Base-by-base conservation (phyloP, 2,329 filamentous ascomycete genomes). In the Pseudogymnoascus sp. region DNA sequence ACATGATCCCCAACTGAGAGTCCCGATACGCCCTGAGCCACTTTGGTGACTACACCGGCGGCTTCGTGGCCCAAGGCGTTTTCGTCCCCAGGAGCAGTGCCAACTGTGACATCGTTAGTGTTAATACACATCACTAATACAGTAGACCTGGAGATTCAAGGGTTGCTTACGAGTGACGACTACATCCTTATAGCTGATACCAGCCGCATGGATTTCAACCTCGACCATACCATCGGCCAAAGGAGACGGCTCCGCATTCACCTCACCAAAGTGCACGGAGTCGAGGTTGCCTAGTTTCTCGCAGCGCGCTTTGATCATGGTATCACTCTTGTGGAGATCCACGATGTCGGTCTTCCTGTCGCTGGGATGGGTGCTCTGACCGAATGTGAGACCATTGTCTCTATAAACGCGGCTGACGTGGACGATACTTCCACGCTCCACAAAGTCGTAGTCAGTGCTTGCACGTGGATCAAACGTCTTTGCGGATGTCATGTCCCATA, bases 1-100 rank as follows among this genome's bases (percentile, higher is more conserved):
- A 53, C 43, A 28, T 28, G 69, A 40, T 81, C 76, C 3, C 77
- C 78, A 2, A 70, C 61, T 1, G 65, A 62, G 18, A 81, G 69
- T 2, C 43, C 43, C 25, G 43, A 23, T 53, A 53, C 43, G 18
- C 21, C 43, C 18, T 28, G 18, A 12, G 5, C 63, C 67, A 74
- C 65, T 4, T 66, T 46, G 8, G 42, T 65, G 40, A 75, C 63
- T n/a, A 70, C 61, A n/a, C 72, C 74, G 14, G 69, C 66, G 23
- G 63, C 68, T 66, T 73, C 72, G 7, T 66, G 49, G 11, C 67
- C 67, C 36, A 63, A 61, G 11, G 59, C 38, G 34, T 63, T 40
- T 23, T 66, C 62, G 12, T 65, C 63, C 14, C 65, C 62, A 36
- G 65, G 65, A 7, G 71, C 53, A 18, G 69, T 63, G 2, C 69